Base-by-base conservation (phyloP, 106 monocot genomes). In the Vanilla planifolia region DNA sequence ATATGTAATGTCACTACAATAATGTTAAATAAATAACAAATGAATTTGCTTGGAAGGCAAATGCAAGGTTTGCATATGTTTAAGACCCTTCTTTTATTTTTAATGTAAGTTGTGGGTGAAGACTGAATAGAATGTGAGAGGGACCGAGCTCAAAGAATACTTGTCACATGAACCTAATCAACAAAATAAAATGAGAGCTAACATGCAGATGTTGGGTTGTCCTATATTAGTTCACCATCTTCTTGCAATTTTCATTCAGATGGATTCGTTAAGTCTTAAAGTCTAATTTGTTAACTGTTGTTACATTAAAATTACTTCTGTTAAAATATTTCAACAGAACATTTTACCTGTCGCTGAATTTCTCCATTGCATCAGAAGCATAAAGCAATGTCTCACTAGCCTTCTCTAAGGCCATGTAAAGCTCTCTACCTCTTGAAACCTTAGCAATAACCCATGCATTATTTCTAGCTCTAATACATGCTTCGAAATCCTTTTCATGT, bases 381-480 rank as follows among this genome's bases (percentile, higher is more conserved):
- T 88, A 91, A 33, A 91, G 68, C 62, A 98, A 84, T 34, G 91
- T 98, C 71, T 98, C 96, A 62, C 66, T 85, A 16, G 84, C 91
- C 55, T 91, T 98, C 35, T 98, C 96, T 41, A 98, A 65, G 43
- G 77, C 87, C 81, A 98, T 98, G 56, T 82, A 91, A 25, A 98
- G 79, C 57, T 91, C 96, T 63, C 66, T 98, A 40, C 96, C 96
- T 73, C 78, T 71, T 34, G 65, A 60, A 69, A 85, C 25, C 71
- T 80, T 80, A 59, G 91, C 84, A 79, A 98, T 88, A 61, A 84
- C 68, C 96, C 96, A 98, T 22, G 96, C 81, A 80, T 88, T 98
- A 55, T 88, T 88, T 79, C 67, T 85, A 8, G 84, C 86, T 81
- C 96, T 80, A 51, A 98, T 75, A 48, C 77, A 88, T 4, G 88